phyloP scores from a whole-genome alignment of 371 early-diverging fungal genomes.

The Thermomucor indicae-seudaticae region DNA sequence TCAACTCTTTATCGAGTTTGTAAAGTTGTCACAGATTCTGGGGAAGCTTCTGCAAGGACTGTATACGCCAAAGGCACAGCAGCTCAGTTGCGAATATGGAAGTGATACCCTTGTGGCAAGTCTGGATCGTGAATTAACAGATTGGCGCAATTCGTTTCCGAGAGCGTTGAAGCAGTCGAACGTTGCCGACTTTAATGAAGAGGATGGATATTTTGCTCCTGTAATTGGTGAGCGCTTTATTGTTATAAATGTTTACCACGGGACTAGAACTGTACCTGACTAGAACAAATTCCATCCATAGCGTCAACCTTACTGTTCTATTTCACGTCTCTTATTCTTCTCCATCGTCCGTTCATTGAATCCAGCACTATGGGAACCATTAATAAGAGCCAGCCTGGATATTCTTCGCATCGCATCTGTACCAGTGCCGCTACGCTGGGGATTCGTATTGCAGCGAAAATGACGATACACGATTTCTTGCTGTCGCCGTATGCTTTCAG shows the following conservation, averaged over 20 bases:
- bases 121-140: slow-evolving; percentile 37
- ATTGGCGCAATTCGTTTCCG: slow-evolving; percentile 42
- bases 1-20: slow-evolving; percentile 36
- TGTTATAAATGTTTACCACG: no score
- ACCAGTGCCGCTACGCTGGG: slow-evolving; percentile 42
- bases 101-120: slow-evolving; percentile 40
- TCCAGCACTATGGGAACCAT: slow-evolving; percentile 4
- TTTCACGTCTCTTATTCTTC: slow-evolving; percentile 32
- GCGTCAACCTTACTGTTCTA: slow-evolving; percentile 39
- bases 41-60: slow-evolving; percentile 39
- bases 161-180: slow-evolving; percentile 26
- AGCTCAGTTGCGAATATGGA: slow-evolving; percentile 29
- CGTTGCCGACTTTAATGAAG: slow-evolving; percentile 35
- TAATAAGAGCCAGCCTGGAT: slow-evolving; percentile 14
- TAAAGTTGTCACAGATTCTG: slow-evolving; percentile 40
- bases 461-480: slow-evolving; percentile 32
- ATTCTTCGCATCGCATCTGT: slow-evolving; percentile 41
- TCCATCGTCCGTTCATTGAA: slow-evolving; percentile 48
- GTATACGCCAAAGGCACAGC: slow-evolving; percentile 41
- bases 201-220: slow-evolving; percentile 28
- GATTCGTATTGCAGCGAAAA: slow-evolving; percentile 32
- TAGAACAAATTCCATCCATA: background rate
- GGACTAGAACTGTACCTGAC: no score
- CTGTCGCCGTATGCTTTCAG: slow-evolving; percentile 45
- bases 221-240: no score